phyloP scores from a whole-genome alignment of 164 flowering plant genomes.

The Dillenia suffruticosa region DNA sequence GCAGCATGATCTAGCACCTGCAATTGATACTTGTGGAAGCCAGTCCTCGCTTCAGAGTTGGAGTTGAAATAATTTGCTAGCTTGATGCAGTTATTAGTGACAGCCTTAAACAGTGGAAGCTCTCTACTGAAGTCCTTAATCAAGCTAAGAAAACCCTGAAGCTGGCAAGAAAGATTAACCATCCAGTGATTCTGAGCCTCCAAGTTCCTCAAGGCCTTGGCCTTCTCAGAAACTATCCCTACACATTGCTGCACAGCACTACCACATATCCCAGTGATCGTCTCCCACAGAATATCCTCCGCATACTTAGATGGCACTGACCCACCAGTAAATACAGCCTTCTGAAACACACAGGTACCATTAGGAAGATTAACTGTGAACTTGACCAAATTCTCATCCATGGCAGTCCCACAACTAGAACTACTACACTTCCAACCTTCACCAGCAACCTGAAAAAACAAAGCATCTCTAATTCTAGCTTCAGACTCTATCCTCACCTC shows the following conservation, averaged over 20 bases:
- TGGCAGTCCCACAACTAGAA: too few species aligned
- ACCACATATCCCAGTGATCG: slow-evolving; percentile 29
- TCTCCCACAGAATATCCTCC: slow-evolving; percentile 39
- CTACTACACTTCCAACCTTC: slow-evolving; percentile 30
- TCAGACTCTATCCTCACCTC: slow-evolving; percentile 33
- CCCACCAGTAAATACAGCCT: slow-evolving; percentile 31
- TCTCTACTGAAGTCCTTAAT: slow-evolving; percentile 39
- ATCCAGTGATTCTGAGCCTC: slow-evolving; percentile 41
- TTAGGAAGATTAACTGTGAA: slow-evolving; percentile 39
- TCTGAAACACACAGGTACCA: slow-evolving; percentile 36
- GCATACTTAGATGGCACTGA: slow-evolving; percentile 30
- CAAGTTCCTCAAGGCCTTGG: slow-evolving; percentile 41
- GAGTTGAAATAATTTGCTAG: slow-evolving; percentile 34
- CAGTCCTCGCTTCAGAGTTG: slow-evolving; percentile 23
- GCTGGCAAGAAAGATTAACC: slow-evolving; percentile 39
- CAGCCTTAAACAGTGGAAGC: slow-evolving; percentile 33
- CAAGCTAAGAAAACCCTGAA: slow-evolving; percentile 33
- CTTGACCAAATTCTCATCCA: slow-evolving; percentile 9
- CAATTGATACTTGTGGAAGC: slow-evolving; percentile 22
- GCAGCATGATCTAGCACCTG: slow-evolving; percentile 28
- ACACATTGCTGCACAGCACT: slow-evolving; percentile 27
- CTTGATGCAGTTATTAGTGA: slow-evolving; percentile 35
- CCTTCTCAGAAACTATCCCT: slow-evolving; percentile 42
- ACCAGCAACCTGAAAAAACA: slow-evolving; percentile 42
- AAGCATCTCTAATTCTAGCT: slow-evolving; percentile 38